A percentile compares a stretch with the other conserved stretches of the same genome.
Conservation (phyloP, 306 rosid genomes). For the Carpinus fangiana region DNA sequence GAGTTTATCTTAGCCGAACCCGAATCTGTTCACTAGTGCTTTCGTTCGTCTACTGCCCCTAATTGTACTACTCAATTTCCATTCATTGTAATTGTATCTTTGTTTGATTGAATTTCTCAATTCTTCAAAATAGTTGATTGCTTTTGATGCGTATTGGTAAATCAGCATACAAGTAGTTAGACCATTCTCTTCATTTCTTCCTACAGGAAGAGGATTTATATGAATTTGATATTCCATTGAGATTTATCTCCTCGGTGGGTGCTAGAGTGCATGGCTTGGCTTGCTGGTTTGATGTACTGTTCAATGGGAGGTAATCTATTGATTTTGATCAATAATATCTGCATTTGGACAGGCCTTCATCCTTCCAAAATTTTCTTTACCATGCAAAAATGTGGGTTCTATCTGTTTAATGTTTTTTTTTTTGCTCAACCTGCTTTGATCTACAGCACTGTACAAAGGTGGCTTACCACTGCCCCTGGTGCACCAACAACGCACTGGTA, state of each 20-base stretch:
- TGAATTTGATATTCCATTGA: constrained; percentile 86
- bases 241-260: constrained; percentile 74
- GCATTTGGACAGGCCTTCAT: neutral
- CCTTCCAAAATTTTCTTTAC: neutral
- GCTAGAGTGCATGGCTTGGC: constrained; percentile 96
- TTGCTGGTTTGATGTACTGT: constrained; percentile 96
- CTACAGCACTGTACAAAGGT: constrained; percentile 84
- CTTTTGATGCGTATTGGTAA: constrained; percentile 16
- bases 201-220: constrained; percentile 83
- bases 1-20: no score
- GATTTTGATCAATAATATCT: constrained; percentile 14
- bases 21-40: no score
- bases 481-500: constrained; percentile 98
- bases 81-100: neutral
- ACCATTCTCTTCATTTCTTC: constrained; percentile 9
- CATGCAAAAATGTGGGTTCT: neutral
- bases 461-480: constrained; percentile 97
- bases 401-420: constrained; percentile 8
- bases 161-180: neutral
- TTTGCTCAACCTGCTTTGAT: constrained; percentile 11
- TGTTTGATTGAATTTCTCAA: neutral
- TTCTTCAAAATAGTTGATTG: neutral
- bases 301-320: constrained; percentile 76
- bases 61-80: neutral
- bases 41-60: no score